phyloP scores from a whole-genome alignment of 805 yeast species.

The Metschnikowia aberdeeniae region DNA sequence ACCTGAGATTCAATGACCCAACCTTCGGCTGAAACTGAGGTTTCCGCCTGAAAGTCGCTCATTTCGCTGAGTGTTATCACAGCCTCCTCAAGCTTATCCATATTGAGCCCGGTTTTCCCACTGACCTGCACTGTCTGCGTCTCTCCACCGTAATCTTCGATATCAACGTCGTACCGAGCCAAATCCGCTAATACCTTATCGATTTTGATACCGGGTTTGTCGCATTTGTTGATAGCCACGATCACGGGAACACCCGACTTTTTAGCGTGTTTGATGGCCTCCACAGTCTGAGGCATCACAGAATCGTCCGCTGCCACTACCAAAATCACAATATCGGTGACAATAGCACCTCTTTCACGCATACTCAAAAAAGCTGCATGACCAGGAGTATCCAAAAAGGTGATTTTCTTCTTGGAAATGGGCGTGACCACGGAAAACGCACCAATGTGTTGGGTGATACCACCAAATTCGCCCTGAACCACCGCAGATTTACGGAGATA shows the following conservation, averaged over 20 bases:
- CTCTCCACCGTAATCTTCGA: slow-evolving; percentile 94
- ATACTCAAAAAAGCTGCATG: slow-evolving; percentile 95
- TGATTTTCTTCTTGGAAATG: slow-evolving; percentile 65
- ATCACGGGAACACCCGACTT: slow-evolving; percentile 77
- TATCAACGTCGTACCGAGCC: slow-evolving; percentile 70
- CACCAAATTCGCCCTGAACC: slow-evolving; percentile 85
- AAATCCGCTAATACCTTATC: slow-evolving; percentile 77
- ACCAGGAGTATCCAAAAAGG: slow-evolving; percentile 96
- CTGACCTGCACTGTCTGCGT: slow-evolving; percentile 84
- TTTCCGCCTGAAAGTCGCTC: slow-evolving; percentile 66
- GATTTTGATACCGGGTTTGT: slow-evolving; percentile 69
- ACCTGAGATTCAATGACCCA: slow-evolving; percentile 85
- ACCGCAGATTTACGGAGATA: slow-evolving; percentile 79
- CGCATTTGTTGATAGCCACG: slow-evolving; percentile 92
- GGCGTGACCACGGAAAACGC: slow-evolving; percentile 90
- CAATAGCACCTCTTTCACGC: slow-evolving; percentile 94
- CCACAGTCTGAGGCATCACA: slow-evolving; percentile 95
- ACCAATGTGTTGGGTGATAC: slow-evolving; percentile 97
- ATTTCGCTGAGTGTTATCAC: slow-evolving; percentile 81
- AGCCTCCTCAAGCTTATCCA: slow-evolving; percentile 87
- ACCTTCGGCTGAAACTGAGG: slow-evolving; percentile 65
- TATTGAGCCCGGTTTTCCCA: slow-evolving; percentile 84
- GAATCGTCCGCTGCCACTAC: slow-evolving; percentile 98
- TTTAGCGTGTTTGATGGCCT: slow-evolving; percentile 90
- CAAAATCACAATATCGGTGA: slow-evolving; percentile 86